Conservation (phyloP, 805 yeast genomes). For the Ogataea pilisensis region DNA sequence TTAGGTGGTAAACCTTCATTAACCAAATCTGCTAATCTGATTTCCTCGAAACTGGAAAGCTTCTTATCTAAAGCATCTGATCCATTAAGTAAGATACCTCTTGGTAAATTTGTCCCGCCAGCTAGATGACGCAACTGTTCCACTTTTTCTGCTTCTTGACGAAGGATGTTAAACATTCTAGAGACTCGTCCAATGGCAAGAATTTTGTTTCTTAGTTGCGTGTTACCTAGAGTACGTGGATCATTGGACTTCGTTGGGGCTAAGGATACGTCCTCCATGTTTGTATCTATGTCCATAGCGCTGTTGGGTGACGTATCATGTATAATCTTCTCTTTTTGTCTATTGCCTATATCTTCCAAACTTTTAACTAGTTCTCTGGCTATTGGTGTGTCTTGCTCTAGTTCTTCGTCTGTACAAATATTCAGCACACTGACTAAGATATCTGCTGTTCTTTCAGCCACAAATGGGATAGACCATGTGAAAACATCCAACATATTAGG, state of each 20-base stretch:
- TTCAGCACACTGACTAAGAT: conserved; percentile 86
- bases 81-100: conserved; percentile 83
- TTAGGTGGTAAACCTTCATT: conserved; percentile 85
- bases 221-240: conserved; percentile 28
- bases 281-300: background rate
- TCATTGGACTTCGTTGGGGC: conserved; percentile 2
- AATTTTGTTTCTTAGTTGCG: conserved; percentile 73
- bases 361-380: conserved; percentile 38
- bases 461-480: conserved; percentile 96
- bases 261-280: background rate
- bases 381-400: conserved; percentile 67
- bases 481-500: conserved; percentile 97
- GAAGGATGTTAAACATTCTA: conserved; percentile 83
- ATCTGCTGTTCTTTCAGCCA: conserved; percentile 93
- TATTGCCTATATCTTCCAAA: conserved; percentile 18
- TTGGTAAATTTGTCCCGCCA: conserved; percentile 70
- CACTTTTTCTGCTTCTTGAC: conserved; percentile 87
- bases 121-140: conserved; percentile 71
- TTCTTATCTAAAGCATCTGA: conserved; percentile 71
- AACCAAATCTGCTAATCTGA: conserved; percentile 68
- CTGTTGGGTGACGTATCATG: too few relatives aligned
- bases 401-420: conserved; percentile 92
- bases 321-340: background rate
- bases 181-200: conserved; percentile 95
- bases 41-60: conserved; percentile 76